Conservation (phyloP, 371 early-diverging fungal genomes). For the Mortierella sp. region DNA sequence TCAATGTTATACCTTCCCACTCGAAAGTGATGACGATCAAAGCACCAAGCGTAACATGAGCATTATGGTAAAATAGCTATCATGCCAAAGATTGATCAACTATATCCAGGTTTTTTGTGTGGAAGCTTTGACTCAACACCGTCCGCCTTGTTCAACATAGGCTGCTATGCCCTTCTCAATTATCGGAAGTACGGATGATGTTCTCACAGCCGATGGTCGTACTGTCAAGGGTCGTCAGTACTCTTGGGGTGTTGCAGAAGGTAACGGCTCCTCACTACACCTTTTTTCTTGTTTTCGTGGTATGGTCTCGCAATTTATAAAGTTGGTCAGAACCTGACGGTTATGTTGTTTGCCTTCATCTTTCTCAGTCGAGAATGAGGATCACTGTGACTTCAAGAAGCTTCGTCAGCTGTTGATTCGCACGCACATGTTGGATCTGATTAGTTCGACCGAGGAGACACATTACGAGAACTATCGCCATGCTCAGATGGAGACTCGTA, state of each 20-base stretch:
- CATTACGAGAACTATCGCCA: conserved; percentile 95
- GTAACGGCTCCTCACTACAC: conserved; percentile 10
- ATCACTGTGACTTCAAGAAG: conserved; percentile 93
- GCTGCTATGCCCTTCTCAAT: conserved; percentile 95
- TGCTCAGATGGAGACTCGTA: conserved; percentile 85
- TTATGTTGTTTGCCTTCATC: conserved; percentile 54
- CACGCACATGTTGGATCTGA: conserved; percentile 95
- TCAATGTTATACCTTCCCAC: conserved; percentile 83
- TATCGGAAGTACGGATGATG: conserved; percentile 92
- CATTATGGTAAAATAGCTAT: conserved; percentile 71
- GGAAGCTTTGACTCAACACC: too few species aligned
- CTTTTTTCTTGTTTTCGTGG: too few species aligned
- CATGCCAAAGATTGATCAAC: too few species aligned
- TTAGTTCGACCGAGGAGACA: conserved; percentile 88
- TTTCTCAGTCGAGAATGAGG: conserved; percentile 83
- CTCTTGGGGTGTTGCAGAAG: conserved; percentile 94
- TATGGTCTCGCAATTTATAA: too few species aligned
- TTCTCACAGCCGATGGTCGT: conserved; percentile 79
- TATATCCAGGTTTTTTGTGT: too few species aligned
- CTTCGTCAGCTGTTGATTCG: conserved; percentile 93
- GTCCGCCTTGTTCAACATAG: conserved; percentile 27
- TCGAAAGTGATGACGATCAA: conserved; percentile 91
- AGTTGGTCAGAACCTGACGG: too few species aligned
- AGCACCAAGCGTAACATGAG: conserved; percentile 83
- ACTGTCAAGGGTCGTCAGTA: conserved; percentile 92